Base-by-base conservation (phyloP, 768 basidiomycete genomes). In the Leucosporidium scottii region DNA sequence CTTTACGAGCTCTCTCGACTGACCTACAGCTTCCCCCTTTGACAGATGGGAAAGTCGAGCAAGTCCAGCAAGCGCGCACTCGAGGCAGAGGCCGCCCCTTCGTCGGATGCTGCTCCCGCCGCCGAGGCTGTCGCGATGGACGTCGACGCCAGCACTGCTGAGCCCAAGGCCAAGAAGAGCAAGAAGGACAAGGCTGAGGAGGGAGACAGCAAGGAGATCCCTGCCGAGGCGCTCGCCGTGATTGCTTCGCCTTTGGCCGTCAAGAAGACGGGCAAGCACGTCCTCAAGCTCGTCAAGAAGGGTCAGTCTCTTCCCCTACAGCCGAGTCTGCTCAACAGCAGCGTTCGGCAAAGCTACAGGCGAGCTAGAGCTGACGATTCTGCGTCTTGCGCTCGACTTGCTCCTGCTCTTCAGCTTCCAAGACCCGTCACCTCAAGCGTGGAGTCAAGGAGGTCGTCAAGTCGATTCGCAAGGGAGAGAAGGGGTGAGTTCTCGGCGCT, bases 381-480 rank as follows among this genome's bases (percentile, higher is more conserved):
- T 53, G 31, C 20, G 23, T 50, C 59, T 58, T 47, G 34, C 34
- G 5, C 55, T 21, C 15, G 34, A 34, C 39, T 17, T 8, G 39
- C 36, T 30, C n/a, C 50, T 18, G 20, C 10, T 30, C 47, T 48
- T 59, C 74, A 94, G 92, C 96, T 23, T 93, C 93, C 30, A 96
- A 94, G 78, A 86, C 86, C 50, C 86, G 94, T 49, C 93, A 96
- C 79, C 88, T 98, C 39, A 97, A 96, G 81, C 85, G 96, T 55
- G 96, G 96, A 50, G 94, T 99, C 58, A 98, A 98, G 79, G 96
- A 99, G 79, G 91, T 99, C 44, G 92, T 96, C 54, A 99, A 99
- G 79, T 91, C 91, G 4, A 88, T 99, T 51, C 84, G 93, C 62
- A 99, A 99, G 78, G 93, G 93, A 66, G 94, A 98, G 78, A 92